Evolutionary conservation across 148 eudicot genomes (phyloP), one percentile per base, ranked within the genome.

Genomic region (Rhododendron henanense): DNA sequence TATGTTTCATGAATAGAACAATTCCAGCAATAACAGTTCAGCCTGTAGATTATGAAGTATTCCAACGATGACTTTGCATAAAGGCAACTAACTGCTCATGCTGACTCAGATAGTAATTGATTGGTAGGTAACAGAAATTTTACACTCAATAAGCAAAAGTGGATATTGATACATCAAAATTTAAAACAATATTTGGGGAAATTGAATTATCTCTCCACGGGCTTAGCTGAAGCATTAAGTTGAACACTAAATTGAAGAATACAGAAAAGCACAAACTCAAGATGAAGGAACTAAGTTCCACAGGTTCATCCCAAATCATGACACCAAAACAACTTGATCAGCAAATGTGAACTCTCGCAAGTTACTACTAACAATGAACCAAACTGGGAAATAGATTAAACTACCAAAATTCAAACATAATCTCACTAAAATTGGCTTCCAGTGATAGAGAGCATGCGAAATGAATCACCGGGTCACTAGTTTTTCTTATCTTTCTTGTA

Each of bases 401-500:
- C 79, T 75, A 18, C 45, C 79, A 39, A 75, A 75, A 75, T 75
- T 75, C 25, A 75, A 75, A 75, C 79, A 35, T 18, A 6, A 39
- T 35, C 25, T 39, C 45, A 75, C 79, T 37, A 78, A 31, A 71
- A 71, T 71, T 6, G 6, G 76, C 76, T 31, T 71, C 39, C 39
- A 10, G 76, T 31, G 16, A 69, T 39, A 13, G 6, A 71, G 37
- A 28, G 76, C 76, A 71, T 79, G 9, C 65, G 5, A 21, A 59
- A 48, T 79, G 37, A 51, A 79, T 85, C 69, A 67, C 83, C 21
- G 14, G 13, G 37, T 50, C 51, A 11, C 78, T n/a, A 7, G 31
- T 18, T 65, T 85, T 79, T 79, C 83, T 65, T 85, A 61, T 48
- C 61, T 65, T 80, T 85, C 74, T 85, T 85, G 35, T 14, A 53